Percentiles rank a stretch among this genome's conserved stretches.
phyloP scores from a whole-genome alignment of 2,329 filamentous ascomycete genomes.

The Trichoderma arundinaceum region DNA sequence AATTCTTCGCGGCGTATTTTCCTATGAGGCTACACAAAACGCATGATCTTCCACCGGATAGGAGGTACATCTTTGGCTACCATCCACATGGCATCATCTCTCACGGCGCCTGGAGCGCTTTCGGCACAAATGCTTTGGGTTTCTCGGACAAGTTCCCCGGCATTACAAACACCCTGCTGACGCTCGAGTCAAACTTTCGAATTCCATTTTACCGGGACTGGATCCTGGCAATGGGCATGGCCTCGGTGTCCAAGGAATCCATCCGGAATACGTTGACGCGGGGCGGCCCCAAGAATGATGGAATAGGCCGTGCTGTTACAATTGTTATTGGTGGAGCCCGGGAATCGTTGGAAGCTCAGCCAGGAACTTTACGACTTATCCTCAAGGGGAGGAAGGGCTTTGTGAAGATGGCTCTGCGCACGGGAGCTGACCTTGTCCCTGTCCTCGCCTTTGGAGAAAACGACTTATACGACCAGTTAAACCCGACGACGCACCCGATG shows the following conservation, averaged over 20 bases:
- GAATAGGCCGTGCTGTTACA: conserved; percentile 93
- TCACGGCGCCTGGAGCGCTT: conserved; percentile 91
- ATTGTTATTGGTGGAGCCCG: conserved; percentile 93
- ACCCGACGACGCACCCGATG: conserved; percentile 74
- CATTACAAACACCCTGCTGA: conserved; percentile 91
- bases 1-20: conserved; percentile 89
- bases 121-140: conserved; percentile 86
- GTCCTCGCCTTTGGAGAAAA: conserved; percentile 95
- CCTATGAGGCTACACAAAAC: conserved; percentile 88
- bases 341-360: conserved; percentile 88
- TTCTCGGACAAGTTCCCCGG: conserved; percentile 89
- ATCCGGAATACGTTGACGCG: conserved; percentile 86
- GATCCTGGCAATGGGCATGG: conserved; percentile 84
- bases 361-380: conserved; percentile 76
- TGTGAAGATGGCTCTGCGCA: conserved; percentile 88
- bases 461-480: conserved; percentile 90
- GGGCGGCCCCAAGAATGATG: conserved; percentile 77
- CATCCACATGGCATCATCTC: conserved; percentile 98
- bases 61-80: conserved; percentile 97
- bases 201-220: conserved; percentile 95
- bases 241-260: conserved; percentile 87
- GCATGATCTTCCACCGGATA: conserved; percentile 74
- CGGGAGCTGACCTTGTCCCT: conserved; percentile 91
- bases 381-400: conserved; percentile 88
- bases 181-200: conserved; percentile 94